A percentile compares a stretch with the other conserved stretches of the same genome.
These are phyloP conservation scores for Ajuga reptans DNA, from an alignment of 305 asterid genomes.

Conservation along the genomic window DNA sequence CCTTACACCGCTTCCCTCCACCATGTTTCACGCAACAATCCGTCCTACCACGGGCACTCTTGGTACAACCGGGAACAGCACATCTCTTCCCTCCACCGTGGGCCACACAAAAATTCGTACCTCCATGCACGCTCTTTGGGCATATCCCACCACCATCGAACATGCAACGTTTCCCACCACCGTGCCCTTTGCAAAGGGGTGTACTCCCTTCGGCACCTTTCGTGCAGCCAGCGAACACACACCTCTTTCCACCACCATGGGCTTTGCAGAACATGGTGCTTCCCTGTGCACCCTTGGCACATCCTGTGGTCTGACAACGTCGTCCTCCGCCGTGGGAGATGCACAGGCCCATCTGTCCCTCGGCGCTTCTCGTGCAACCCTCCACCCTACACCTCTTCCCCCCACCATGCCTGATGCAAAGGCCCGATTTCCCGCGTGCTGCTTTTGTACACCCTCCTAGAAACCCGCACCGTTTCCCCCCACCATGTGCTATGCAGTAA, in stretches of 20 bases:
- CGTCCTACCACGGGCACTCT: slow-evolving; percentile 91
- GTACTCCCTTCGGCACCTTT: slow-evolving; percentile 93
- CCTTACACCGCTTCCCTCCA: slow-evolving; percentile 76
- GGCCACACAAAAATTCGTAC: slow-evolving; percentile 71
- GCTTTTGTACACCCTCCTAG: slow-evolving; percentile 68
- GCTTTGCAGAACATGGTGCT: slow-evolving; percentile 77
- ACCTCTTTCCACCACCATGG: slow-evolving; percentile 82
- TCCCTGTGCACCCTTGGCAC: slow-evolving; percentile 81
- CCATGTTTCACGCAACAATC: slow-evolving; percentile 83
- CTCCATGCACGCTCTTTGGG: slow-evolving; percentile 88
- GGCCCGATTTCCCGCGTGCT: slow-evolving; percentile 86
- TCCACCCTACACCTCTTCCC: slow-evolving; percentile 82
- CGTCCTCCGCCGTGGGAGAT: slow-evolving; percentile 94
- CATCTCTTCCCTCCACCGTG: slow-evolving; percentile 92
- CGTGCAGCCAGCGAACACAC: slow-evolving; percentile 74
- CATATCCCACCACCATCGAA: slow-evolving; percentile 85
- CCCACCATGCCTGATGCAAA: slow-evolving; percentile 88
- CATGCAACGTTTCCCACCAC: slow-evolving; percentile 83
- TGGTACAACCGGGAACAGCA: slow-evolving; percentile 59
- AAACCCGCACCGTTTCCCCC: slow-evolving; percentile 68
- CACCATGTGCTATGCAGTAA: slow-evolving; percentile 85
- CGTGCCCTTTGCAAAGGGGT: slow-evolving; percentile 89
- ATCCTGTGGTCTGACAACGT: slow-evolving; percentile 53
- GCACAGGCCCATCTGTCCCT: slow-evolving; percentile 81
- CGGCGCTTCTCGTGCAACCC: slow-evolving; percentile 83